A percentile compares a stretch with the other conserved stretches of the same genome.
Evolutionary conservation across 129 eudicot species (phyloP).

Genomic region (Pseudognaphalium luteoalbum): DNA sequence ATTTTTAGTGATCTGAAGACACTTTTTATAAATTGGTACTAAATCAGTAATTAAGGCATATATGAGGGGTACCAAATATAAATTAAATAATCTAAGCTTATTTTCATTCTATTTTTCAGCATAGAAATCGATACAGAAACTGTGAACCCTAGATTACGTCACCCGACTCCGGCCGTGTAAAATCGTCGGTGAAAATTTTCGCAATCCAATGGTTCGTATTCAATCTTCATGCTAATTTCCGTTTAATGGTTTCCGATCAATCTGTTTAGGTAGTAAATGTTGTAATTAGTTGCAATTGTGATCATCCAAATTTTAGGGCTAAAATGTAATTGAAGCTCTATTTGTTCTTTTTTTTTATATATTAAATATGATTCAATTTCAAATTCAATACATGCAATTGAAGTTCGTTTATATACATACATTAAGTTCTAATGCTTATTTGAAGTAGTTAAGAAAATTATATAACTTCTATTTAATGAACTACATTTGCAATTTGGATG

Average conservation of each 20-base stretch:
- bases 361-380: background rate
- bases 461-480: too few species aligned
- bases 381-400: background rate
- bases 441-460: background rate
- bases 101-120: too few species aligned
- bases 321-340: slow-evolving; percentile 5
- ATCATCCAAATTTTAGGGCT: slow-evolving; percentile 13
- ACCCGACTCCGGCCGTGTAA: slow-evolving; percentile 17
- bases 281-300: background rate
- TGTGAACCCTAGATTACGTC: slow-evolving; percentile 25
- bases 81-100: background rate
- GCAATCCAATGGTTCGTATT: slow-evolving; percentile 25
- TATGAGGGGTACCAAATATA: background rate
- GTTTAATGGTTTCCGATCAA: background rate
- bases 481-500: background rate
- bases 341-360: background rate
- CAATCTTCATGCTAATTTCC: background rate
- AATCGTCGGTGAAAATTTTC: slow-evolving; percentile 15
- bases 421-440: background rate
- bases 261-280: slow-evolving; percentile 7
- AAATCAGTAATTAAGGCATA: background rate
- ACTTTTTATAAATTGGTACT: background rate
- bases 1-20: too few species aligned
- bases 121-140: background rate
- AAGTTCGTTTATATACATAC: background rate